Conservation (phyloP, 805 yeast species). For the Candida nitratophila region DNA sequence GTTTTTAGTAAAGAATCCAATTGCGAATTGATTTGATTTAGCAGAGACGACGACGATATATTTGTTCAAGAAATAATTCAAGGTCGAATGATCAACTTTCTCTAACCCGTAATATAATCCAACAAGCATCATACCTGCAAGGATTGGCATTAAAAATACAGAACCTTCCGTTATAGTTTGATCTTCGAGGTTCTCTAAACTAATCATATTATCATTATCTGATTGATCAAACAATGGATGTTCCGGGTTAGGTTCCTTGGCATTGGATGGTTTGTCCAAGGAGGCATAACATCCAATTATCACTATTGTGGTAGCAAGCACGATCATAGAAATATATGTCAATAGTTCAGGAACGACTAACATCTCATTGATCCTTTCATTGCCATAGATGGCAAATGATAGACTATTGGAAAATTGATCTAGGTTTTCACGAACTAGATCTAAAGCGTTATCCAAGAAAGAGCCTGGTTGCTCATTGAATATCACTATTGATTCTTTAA, state of each 20-base stretch:
- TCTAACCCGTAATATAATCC: constrained; percentile 31
- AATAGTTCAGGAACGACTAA: constrained; percentile 3
- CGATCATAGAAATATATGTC: constrained; percentile 11
- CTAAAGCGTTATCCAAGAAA: not conserved
- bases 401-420: not conserved
- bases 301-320: constrained; percentile 21
- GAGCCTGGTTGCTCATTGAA: not conserved
- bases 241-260: constrained; percentile 22
- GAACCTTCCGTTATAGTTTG: constrained; percentile 16
- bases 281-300: constrained; percentile 29
- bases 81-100: constrained; percentile 21
- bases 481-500: too few species aligned
- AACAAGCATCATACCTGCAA: constrained; percentile 32
- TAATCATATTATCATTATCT: constrained; percentile 25
- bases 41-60: constrained; percentile 30
- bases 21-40: constrained; percentile 25
- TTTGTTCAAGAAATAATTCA: constrained; percentile 27
- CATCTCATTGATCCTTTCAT: not conserved
- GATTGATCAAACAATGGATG: constrained; percentile 36
- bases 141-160: constrained; percentile 37
- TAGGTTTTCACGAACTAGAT: not conserved
- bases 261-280: constrained; percentile 23
- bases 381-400: not conserved
- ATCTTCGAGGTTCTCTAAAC: constrained; percentile 9
- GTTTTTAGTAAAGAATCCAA: constrained; percentile 20